A percentile compares a stretch with the other conserved stretches of the same genome.
Conservation (phyloP, 2,329 filamentous ascomycete genomes). For the Aspergillus thermomutatus region DNA sequence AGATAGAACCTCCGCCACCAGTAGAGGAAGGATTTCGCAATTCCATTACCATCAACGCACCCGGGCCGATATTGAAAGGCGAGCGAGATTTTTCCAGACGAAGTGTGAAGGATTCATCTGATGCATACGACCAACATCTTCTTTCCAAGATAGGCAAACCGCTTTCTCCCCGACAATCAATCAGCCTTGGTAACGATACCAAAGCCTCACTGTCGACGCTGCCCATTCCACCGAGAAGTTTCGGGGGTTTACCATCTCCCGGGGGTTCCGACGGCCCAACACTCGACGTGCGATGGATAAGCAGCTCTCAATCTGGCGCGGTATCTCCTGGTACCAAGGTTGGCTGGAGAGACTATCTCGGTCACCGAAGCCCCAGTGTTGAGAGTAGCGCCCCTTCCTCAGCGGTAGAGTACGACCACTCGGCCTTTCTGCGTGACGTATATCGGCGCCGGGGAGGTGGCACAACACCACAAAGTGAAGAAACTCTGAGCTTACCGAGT, state of each 20-base stretch:
- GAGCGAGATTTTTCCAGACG: slow-evolving; percentile 58
- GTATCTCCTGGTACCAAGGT: slow-evolving; percentile 40
- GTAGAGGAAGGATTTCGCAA: slow-evolving; percentile 33
- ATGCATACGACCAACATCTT: slow-evolving; percentile 61
- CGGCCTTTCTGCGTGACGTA: slow-evolving; percentile 29
- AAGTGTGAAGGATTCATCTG: slow-evolving; percentile 56
- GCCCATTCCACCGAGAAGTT: slow-evolving; percentile 31
- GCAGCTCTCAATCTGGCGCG: slow-evolving; percentile 39
- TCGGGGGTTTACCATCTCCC: slow-evolving; percentile 31
- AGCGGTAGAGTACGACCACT: slow-evolving; percentile 40
- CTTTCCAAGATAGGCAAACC: slow-evolving; percentile 61
- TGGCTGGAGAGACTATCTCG: slow-evolving; percentile 41
- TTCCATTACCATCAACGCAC: slow-evolving; percentile 26
- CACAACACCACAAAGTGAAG: slow-evolving; percentile 49
- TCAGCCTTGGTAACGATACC: slow-evolving; percentile 30
- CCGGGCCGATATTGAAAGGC: slow-evolving; percentile 49
- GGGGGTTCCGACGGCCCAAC: slow-evolving; percentile 28
- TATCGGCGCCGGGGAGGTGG: slow-evolving; percentile 47
- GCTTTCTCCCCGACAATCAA: slow-evolving; percentile 49
- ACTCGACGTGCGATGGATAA: slow-evolving; percentile 37
- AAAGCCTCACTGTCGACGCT: slow-evolving; percentile 30
- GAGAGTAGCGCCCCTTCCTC: slow-evolving; percentile 40
- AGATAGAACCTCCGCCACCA: slow-evolving; percentile 32
- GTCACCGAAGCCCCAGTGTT: slow-evolving; percentile 43
- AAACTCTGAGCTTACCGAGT: slow-evolving; percentile 48